Conservation (phyloP, 768 basidiomycete genomes). For the Cantharellus cinnabarinus region DNA sequence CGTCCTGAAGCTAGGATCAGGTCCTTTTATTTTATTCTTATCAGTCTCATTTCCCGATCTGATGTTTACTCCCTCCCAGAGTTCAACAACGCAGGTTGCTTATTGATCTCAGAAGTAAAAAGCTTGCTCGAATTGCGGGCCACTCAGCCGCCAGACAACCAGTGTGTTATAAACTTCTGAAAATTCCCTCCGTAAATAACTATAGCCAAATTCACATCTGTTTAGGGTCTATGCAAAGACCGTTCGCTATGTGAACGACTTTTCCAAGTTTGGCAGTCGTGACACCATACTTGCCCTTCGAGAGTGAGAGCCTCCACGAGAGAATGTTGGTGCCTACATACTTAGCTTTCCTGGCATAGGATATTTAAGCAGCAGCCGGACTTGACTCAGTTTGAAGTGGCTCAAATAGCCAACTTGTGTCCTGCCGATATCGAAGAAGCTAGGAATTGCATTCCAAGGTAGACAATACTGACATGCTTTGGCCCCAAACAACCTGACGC, state of each 20-base stretch:
- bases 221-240: conserved; percentile 82
- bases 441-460: conserved; percentile 83
- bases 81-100: conserved; percentile 79
- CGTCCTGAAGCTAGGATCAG: conserved; percentile 60
- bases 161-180: conserved; percentile 27
- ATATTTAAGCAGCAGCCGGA: conserved; percentile 60
- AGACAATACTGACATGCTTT: conserved; percentile 6
- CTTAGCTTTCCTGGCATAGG: conserved; percentile 19
- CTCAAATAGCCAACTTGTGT: conserved; percentile 80
- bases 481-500: neutral
- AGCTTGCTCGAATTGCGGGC: conserved; percentile 63
- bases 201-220: neutral
- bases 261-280: conserved; percentile 74
- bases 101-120: conserved; percentile 84
- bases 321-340: neutral
- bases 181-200: neutral
- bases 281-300: conserved; percentile 72
- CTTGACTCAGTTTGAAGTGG: conserved; percentile 77
- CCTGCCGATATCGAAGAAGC: conserved; percentile 79
- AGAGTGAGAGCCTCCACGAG: conserved; percentile 35
- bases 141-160: conserved; percentile 59
- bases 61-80: conserved; percentile 23
- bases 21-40: conserved; percentile 17
- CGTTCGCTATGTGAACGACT: conserved; percentile 75
- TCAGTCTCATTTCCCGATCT: neutral